A percentile compares a stretch with the other conserved stretches of the same genome.
phyloP scores from a whole-genome alignment of 2,329 filamentous ascomycete genomes.

The Emydomyces testavorans region DNA sequence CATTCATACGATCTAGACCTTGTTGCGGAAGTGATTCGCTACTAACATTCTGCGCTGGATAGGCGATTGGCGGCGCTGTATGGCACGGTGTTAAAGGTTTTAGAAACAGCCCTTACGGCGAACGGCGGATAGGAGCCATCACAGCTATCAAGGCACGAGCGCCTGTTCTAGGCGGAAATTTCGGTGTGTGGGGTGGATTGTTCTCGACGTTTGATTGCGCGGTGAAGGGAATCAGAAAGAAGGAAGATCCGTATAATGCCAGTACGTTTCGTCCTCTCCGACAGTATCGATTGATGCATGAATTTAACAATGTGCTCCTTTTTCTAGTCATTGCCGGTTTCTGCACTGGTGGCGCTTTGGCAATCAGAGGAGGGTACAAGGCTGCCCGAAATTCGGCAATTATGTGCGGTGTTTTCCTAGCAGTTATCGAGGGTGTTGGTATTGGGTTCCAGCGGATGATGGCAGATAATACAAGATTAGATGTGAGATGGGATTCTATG shows the following conservation, averaged over 20 bases:
- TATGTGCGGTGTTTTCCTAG: constrained; percentile 84
- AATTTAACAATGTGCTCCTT: not conserved
- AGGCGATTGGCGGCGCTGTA: constrained; percentile 69
- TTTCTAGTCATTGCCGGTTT: constrained; percentile 74
- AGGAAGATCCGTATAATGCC: constrained; percentile 97
- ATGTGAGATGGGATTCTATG: constrained; percentile 39
- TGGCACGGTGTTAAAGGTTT: constrained; percentile 98
- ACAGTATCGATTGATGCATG: not conserved
- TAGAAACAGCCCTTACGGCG: constrained; percentile 79
- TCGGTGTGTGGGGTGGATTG: constrained; percentile 92
- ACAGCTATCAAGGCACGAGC: constrained; percentile 96
- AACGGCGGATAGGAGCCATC: constrained; percentile 87
- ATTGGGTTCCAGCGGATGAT: constrained; percentile 94
- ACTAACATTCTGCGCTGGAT: constrained; percentile 15
- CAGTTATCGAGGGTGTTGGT: constrained; percentile 93
- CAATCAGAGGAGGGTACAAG: constrained; percentile 81
- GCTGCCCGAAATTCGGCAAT: constrained; percentile 92
- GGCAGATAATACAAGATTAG: constrained; percentile 74
- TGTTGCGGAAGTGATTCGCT: not conserved
- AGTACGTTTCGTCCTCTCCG: constrained; percentile 39
- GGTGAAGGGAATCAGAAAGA: constrained; percentile 84
- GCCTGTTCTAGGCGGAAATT: constrained; percentile 92
- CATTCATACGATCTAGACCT: constrained; percentile 8
- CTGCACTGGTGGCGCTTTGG: constrained; percentile 86
- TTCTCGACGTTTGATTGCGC: constrained; percentile 96